A percentile compares a stretch with the other conserved stretches of the same genome.
Conservation (phyloP, 257 asterid genomes). For the Fraxinus americana region DNA sequence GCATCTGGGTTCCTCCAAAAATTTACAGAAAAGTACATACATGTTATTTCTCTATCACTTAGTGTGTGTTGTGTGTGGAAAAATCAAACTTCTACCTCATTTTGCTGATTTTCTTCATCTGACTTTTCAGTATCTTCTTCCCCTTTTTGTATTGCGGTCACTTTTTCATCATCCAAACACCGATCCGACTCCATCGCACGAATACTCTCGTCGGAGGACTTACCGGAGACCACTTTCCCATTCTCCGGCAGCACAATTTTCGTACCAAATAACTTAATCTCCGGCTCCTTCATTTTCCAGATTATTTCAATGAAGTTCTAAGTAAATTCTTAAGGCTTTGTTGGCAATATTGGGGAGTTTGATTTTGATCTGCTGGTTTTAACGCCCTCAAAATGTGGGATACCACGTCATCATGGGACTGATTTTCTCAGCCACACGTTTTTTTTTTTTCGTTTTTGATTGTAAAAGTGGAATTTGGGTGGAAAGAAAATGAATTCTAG, state of each 20-base stretch:
- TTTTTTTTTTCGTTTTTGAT: background rate
- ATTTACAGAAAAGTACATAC: slow-evolving; percentile 3
- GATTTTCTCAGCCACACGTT: slow-evolving; percentile 70
- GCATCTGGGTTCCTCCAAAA: slow-evolving; percentile 24
- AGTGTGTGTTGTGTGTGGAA: slow-evolving; percentile 21
- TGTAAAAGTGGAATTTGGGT: too few relatives aligned
- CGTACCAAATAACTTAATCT: slow-evolving; percentile 68
- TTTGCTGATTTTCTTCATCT: slow-evolving; percentile 33
- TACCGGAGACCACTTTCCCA: slow-evolving; percentile 25
- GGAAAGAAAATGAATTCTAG: too few relatives aligned
- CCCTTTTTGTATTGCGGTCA: slow-evolving; percentile 22
- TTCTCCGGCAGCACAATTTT: slow-evolving; percentile 65
- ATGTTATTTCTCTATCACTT: background rate
- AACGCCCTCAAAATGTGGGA: slow-evolving; percentile 46
- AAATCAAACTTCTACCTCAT: slow-evolving; percentile 43
- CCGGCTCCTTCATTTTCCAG: slow-evolving; percentile 47
- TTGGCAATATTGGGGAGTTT: slow-evolving; percentile 46
- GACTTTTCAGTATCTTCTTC: slow-evolving; percentile 25
- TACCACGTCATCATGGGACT: slow-evolving; percentile 60
- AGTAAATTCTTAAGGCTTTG: slow-evolving; percentile 35
- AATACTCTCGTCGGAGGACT: slow-evolving; percentile 28
- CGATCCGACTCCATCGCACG: slow-evolving; percentile 29
- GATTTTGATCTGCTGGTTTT: slow-evolving; percentile 42
- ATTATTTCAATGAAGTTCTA: background rate
- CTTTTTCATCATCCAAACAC: slow-evolving; percentile 26